Base-by-base conservation (phyloP, 2,329 filamentous ascomycete species). In the Colletotrichum chrysophilum region DNA sequence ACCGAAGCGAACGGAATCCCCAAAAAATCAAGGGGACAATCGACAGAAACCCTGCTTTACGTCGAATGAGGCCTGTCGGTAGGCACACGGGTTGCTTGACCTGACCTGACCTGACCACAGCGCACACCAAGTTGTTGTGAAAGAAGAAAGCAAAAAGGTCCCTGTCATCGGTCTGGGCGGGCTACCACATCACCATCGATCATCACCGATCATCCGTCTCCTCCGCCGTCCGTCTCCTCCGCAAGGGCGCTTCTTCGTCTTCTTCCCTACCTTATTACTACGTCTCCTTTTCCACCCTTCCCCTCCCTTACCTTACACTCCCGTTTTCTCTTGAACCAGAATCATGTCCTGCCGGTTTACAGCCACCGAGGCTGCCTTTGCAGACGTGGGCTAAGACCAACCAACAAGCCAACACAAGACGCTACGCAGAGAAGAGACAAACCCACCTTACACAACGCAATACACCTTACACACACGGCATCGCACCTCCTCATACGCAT, bases 321-420 rank as follows among this genome's bases (percentile, higher is more conserved):
- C 26, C 16, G 16, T 21, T 16, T 32, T 28, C 14, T 48, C 18
- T 36, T 60, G 58, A 69, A 38, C 43, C 43, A 74, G 32, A 76
- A 74, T 43, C 62, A 76, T 76, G 74, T 65, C 24, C 70, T 69
- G 21, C 71, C 58, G 64, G 58, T 74, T 73, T 48, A 69, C 70
- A 55, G 74, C 74, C 73, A 73, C 73, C 48, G 70, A 74, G 64
- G 70, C 74, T 74, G 66, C 64, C 21, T 65, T 74, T 30, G 74
- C 74, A 65, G 70, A 76, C 58, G 70, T 74, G 48, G 70, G 74
- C 65, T 76, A 74, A 74, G 74, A 69, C 64, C 64, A 58, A 30
- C 26, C 71, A 65, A 70, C 58, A 62, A 62, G 55, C 55, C 58
- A 62, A 30, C 24, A 61, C 56, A 8, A 30, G 58, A 62, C 58